A percentile compares a stretch with the other conserved stretches of the same genome.
Evolutionary conservation across 352 stramenopile species (phyloP).

Genomic region (Stephanocyclus meneghinianus): DNA sequence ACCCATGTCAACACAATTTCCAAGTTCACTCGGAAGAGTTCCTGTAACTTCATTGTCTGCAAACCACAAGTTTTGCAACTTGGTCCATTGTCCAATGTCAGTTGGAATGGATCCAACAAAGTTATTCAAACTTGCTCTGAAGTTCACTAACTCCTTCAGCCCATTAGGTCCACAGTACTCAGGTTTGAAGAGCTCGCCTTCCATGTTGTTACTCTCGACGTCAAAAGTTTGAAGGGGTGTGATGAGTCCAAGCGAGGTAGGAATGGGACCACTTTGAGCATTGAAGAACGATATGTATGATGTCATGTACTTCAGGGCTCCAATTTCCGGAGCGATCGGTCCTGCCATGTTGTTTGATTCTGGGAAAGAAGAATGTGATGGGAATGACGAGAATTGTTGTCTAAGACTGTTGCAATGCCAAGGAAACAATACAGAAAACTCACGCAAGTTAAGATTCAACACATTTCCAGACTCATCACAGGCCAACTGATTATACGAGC

Average conservation of each 20-base stretch:
- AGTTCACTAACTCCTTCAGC: slow-evolving; percentile 51
- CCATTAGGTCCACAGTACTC: slow-evolving; percentile 47
- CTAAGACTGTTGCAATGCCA: neutral
- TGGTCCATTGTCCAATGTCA: slow-evolving; percentile 67
- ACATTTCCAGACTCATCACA: slow-evolving; percentile 64
- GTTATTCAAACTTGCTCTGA: slow-evolving; percentile 64
- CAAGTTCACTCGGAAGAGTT: slow-evolving; percentile 55
- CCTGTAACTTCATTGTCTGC: slow-evolving; percentile 55
- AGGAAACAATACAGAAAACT: slow-evolving; percentile 23
- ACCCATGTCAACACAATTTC: slow-evolving; percentile 58
- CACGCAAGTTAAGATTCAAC: slow-evolving; percentile 57
- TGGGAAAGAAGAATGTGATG: slow-evolving; percentile 16
- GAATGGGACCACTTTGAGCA: slow-evolving; percentile 43
- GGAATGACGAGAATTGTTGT: neutral
- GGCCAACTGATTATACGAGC: slow-evolving; percentile 42
- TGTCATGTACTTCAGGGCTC: slow-evolving; percentile 45
- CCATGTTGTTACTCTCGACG: slow-evolving; percentile 57
- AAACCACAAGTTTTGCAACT: slow-evolving; percentile 64
- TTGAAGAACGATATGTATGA: slow-evolving; percentile 62
- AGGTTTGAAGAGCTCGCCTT: slow-evolving; percentile 50
- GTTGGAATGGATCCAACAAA: slow-evolving; percentile 64
- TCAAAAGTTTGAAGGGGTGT: slow-evolving; percentile 53
- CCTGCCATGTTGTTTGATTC: slow-evolving; percentile 62
- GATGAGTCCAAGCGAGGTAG: slow-evolving; percentile 47
- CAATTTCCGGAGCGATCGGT: slow-evolving; percentile 50